Percentiles rank a stretch among this genome's conserved stretches.
phyloP scores from a whole-genome alignment of 805 yeast species.

The Candida nonsorbophila region DNA sequence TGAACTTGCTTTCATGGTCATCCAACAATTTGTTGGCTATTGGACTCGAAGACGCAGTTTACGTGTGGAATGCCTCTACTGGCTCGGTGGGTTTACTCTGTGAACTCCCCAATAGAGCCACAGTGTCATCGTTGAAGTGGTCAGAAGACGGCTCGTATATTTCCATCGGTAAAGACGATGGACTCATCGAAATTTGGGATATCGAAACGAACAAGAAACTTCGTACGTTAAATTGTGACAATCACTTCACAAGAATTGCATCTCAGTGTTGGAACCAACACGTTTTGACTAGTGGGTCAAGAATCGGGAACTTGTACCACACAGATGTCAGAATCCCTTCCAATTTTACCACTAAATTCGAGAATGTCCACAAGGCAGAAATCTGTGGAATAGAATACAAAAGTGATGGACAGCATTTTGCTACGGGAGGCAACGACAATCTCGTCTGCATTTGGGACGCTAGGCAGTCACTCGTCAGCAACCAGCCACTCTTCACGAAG shows the following conservation, averaged over 20 bases:
- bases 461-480: conserved; percentile 28
- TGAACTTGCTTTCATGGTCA: conserved; percentile 87
- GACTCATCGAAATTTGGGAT: conserved; percentile 90
- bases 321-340: conserved; percentile 85
- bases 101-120: conserved; percentile 43
- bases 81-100: conserved; percentile 71
- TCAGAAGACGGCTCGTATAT: conserved; percentile 85
- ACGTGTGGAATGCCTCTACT: conserved; percentile 86
- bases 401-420: conserved; percentile 76
- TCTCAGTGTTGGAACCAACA: conserved; percentile 83
- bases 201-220: conserved; percentile 68
- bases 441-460: conserved; percentile 92
- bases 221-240: conserved; percentile 71
- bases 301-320: conserved; percentile 77
- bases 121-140: conserved; percentile 78
- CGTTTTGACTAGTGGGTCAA: conserved; percentile 78
- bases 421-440: conserved; percentile 93
- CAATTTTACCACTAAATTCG: conserved; percentile 60
- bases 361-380: conserved; percentile 66
- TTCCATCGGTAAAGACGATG: conserved; percentile 79
- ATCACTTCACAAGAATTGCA: conserved; percentile 64
- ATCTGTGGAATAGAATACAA: conserved; percentile 90
- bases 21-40: conserved; percentile 75
- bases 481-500: conserved; percentile 64
- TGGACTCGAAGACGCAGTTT: conserved; percentile 78